Base-by-base conservation (phyloP, 345 rosid species). In the Eucalyptus sideroxylon region DNA sequence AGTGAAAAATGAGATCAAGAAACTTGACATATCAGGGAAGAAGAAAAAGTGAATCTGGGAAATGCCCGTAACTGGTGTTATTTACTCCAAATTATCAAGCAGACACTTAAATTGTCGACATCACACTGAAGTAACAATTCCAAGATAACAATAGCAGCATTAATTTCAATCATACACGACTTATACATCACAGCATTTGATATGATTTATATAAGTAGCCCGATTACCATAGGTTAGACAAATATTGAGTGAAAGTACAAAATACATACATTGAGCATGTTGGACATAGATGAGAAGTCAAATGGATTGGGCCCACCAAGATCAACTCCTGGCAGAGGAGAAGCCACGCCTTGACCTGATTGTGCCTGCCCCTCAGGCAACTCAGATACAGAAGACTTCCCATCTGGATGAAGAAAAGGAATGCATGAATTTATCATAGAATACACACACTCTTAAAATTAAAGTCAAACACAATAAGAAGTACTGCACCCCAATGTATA, bases 261-360 rank as follows among this genome's bases (percentile, higher is more conserved):
- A 45, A 59, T 37, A 77, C 94, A 87, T 92, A 98, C 99, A 80
- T 97, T 96, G 72, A 98, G 98, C 88, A 98, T 93, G 90, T 96
- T 92, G 88, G 94, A 87, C 98, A 98, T 95, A 34, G 93, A 96
- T 2, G 99, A 98, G 93, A 98, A 98, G 93, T 98, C 99, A 88
- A 97, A 98, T 45, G 98, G 96, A 92, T 96, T 96, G 59, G 96
- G 23, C 23, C 87, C 90, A 87, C 92, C 89, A 27, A 94, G 42
- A 31, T 55, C 95, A 87, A 94, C 88, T 56, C 88, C 93, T 34
- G 93, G 86, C 67, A 93, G 62, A 91, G 97, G 50, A 42, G 93
- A 56, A 88, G 92, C 81, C 86, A 90, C 77, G 80, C 91, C 88
- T 72, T 88, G 94, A 40, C 91, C 94, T 37, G 93, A 89, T 51